Base-by-base conservation (phyloP, 371 early-diverging fungal species). In the Mortierella sp. region DNA sequence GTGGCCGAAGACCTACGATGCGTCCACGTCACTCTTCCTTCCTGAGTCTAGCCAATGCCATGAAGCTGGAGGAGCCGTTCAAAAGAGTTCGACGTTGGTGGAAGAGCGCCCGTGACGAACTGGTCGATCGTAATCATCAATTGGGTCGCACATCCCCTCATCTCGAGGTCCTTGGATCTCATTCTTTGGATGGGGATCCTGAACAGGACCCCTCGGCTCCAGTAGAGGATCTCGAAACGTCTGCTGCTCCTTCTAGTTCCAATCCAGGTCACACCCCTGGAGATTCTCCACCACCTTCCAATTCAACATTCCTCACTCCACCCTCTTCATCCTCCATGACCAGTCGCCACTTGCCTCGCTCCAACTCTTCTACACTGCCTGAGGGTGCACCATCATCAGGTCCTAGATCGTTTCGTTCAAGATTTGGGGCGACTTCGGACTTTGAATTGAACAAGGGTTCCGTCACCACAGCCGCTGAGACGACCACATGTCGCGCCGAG, bases 51-150 rank as follows among this genome's bases (percentile, higher is more conserved):
- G 59, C 63, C 16, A 50, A 41, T 3, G 44, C 74, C 7, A 51
- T 62, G 7, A 54, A 29, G 40, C 27, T 72, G 8, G 66, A 67
- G 14, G 54, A 55, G 3, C 59, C 64, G 3, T 56, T 63, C 28
- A 54, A 52, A 19, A 29, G 60, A 21, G 44, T 63, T 9, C 43
- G 41, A 29, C 56, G 54, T n/a, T 74, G 68, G 68, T 68, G 68
- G 76, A 40, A 49, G 12, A 59, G 29, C 53, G 54, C 43, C 2
- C 67, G 68, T 0, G 61, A 74, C 7, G 31, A 41, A 34, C 34
- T 4, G 34, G 34, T n/a, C n/a, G n/a, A n/a, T n/a, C n/a, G n/a
- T n/a, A n/a, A n/a, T n/a, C n/a, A 10, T 34, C 34, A 34, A 34
- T 34, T 34, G 34, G 10, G 4, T 34, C 34, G 34, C 4, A 34